Evolutionary conservation across 768 basidiomycete species (phyloP), one percentile per base, ranked within the genome.

Genomic region (Lactarius evosmus): DNA sequence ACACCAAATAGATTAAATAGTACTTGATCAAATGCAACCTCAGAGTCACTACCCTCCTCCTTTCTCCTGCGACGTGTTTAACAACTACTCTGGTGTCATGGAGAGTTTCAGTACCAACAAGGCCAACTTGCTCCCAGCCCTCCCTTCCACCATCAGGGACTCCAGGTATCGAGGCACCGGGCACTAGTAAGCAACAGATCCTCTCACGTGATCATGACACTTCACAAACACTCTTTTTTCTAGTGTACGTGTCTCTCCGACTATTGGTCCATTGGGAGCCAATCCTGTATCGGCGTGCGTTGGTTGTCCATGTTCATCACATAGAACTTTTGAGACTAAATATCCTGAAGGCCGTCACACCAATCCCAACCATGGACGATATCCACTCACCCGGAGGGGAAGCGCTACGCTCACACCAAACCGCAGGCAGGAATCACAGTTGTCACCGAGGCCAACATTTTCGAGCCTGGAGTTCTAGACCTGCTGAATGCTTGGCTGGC

Each of bases 381-480:
- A 6, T 54, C 58, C 11, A 5, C 55, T 54, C 63, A 59, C 7
- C 52, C 63, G 7, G 63, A 64, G 17, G 63, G 63, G 27, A 64
- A 55, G 29, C 44, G 44, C 30, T 60, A 65, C 17, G 46, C 63
- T 0, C 30, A 60, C 27, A 41, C 22, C n/a, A 16, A 8, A 3
- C n/a, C 7, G 11, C 46, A 56, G 12, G 17, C 17, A 1, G 57
- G 62, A 4, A 3, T 65, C 4, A 56, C 58, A 0, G 0, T 65
- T 32, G 36, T 65, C 36, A 65, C 63, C 16, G 63, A 65, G 30
- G 58, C 63, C 2, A 5, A 38, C 9, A 50, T 59, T 4, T 6
- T 19, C 1, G 33, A 55, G 7, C 34, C 58, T 1, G n/a, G 27
- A n/a, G 33, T 65, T 27, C 36, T 38, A 3, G 58, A 33, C 0